Evolutionary conservation across 495 filamentous ascomycete genomes (phyloP), one percentile per base, ranked within the genome.

Genomic region (Penicillium egyptiacum): DNA sequence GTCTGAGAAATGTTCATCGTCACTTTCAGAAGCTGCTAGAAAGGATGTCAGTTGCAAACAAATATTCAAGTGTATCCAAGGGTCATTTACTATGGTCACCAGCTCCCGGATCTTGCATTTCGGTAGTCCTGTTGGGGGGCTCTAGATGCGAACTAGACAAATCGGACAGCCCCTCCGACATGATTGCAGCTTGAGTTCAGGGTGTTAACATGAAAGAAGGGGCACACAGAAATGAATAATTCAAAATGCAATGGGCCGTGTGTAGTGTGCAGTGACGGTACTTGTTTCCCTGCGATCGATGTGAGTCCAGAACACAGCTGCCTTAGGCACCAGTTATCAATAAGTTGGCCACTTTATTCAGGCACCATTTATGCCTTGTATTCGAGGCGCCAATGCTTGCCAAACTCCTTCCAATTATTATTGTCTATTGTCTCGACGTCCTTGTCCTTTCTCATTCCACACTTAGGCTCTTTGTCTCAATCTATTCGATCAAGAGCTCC

Each of bases 1-100:
- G 78, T 96, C 92, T 48, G 91, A 91, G 70, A 92, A 96, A 72
- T 96, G 89, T 49, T 96, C 92, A 26, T 95, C 83, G 53, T 81
- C 90, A 43, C 85, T 88, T 55, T 87, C 87, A 19, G 88, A 88
- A 46, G 76, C 80, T 70, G 53, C 16, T 54, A 45, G 3, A 26
- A 26, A 5, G 17, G 30, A 52, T 14, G 40, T 51, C 19, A 40
- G 40, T 42, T 19, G 3, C 25, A 37, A 35, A 52, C 35, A 58
- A 51, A 14, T 45, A 16, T 53, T 58, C 39, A 50, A 56, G 14
- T 41, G 44, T 57, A 30, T 31, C 37, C 35, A 43, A 49, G 31
- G 41, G 49, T 42, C 30, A 54, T 16, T 26, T 81, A 95, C 91
- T 82, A 64, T 90, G 80, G 50, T 96, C 91, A 70, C 87, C 90